Conservation (phyloP, 2,329 filamentous ascomycete genomes). For the Curvularia eragrostidis region DNA sequence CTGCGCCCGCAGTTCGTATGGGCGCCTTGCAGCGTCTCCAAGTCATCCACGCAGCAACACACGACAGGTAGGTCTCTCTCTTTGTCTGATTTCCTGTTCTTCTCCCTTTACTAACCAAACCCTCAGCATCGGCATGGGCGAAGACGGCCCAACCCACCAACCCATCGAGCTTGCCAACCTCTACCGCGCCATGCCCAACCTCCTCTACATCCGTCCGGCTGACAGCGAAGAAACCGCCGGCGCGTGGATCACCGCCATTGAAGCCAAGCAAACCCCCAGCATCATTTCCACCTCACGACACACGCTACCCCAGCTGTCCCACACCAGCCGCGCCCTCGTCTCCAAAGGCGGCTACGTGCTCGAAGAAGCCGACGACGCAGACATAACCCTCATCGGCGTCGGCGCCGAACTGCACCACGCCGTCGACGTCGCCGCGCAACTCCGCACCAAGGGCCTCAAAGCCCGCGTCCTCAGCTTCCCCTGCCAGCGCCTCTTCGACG, state of each 20-base stretch:
- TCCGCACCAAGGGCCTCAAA: constrained; percentile 51
- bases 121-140: constrained; percentile 56
- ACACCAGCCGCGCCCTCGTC: constrained; percentile 52
- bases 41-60: constrained; percentile 66
- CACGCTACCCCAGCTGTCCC: constrained; percentile 48
- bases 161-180: constrained; percentile 64
- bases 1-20: constrained; percentile 66
- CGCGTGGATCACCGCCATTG: constrained; percentile 59
- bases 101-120: neutral
- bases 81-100: neutral
- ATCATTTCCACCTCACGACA: constrained; percentile 60
- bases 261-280: constrained; percentile 49
- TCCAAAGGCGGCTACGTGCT: constrained; percentile 57
- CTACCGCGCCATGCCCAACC: constrained; percentile 68
- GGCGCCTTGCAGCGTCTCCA: constrained; percentile 63
- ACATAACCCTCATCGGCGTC: constrained; percentile 52
- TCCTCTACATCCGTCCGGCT: constrained; percentile 65
- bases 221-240: constrained; percentile 65
- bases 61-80: constrained; percentile 52
- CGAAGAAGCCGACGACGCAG: constrained; percentile 48
- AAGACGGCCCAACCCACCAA: constrained; percentile 69
- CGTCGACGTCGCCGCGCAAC: constrained; percentile 51
- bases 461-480: constrained; percentile 60
- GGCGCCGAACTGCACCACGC: constrained; percentile 60
- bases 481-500: constrained; percentile 59